Conservation (phyloP, 148 eudicot species). For the Chenopodium berlandieri region DNA sequence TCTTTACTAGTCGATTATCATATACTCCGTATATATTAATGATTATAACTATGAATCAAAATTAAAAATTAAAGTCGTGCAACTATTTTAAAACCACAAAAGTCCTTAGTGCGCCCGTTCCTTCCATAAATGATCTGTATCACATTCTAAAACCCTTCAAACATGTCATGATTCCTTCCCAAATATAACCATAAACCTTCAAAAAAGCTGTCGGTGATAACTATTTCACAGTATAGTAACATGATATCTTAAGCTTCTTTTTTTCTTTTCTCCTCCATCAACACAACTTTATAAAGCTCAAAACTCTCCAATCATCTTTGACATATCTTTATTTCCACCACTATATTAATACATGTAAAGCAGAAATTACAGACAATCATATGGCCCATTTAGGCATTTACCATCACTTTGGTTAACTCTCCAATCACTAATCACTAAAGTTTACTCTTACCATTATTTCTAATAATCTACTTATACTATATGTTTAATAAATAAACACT, state of each 20-base stretch:
- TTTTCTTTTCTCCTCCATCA: background rate
- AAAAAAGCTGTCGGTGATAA: conserved; percentile 28
- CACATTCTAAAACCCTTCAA: background rate
- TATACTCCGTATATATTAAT: no score
- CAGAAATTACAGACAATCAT: conserved; percentile 12
- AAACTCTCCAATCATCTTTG: conserved; percentile 8
- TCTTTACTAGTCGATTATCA: no score
- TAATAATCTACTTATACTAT: no score
- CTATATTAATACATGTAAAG: conserved; percentile 7
- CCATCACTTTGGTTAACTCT: background rate
- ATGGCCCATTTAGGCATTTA: conserved; percentile 11
- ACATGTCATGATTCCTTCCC: background rate
- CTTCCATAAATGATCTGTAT: no score
- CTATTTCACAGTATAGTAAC: conserved; percentile 12
- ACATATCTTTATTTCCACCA: background rate
- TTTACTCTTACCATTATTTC: background rate
- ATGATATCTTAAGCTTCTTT: conserved; percentile 8
- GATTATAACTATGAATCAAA: no score
- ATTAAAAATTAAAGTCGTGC: no score
- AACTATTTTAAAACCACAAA: no score
- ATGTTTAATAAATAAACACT: no score
- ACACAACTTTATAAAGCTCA: conserved; percentile 9
- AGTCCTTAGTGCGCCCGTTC: no score
- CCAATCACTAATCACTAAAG: background rate
- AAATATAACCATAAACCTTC: background rate